These are phyloP conservation scores for Carex littledalei DNA, from an alignment of 176 grass and related monocot species.

Conservation along the genomic window DNA sequence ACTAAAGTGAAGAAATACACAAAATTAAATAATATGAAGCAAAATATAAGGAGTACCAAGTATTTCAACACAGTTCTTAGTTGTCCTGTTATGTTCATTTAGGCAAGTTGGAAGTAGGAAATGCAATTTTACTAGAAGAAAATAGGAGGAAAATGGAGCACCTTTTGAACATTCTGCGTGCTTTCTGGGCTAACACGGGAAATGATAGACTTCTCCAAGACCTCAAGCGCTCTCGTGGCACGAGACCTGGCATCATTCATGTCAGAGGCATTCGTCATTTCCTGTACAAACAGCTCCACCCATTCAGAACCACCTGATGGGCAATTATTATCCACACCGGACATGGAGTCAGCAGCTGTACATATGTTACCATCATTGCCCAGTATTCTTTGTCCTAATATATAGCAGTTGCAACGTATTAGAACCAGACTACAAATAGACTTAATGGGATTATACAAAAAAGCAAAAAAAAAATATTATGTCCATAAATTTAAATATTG, in stretches of 20 bases:
- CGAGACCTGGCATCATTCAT: slow-evolving; percentile 30
- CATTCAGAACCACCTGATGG: slow-evolving; percentile 28
- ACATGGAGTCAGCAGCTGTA: neutral
- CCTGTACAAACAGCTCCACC: slow-evolving; percentile 36
- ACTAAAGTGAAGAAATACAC: slow-evolving; percentile 5
- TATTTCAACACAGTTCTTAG: neutral
- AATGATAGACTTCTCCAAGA: slow-evolving; percentile 29
- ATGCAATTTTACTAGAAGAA: neutral
- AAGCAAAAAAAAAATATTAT: neutral
- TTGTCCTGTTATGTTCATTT: neutral
- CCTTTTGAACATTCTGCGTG: slow-evolving; percentile 24
- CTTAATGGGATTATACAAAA: neutral
- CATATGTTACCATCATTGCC: neutral
- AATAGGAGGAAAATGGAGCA: neutral
- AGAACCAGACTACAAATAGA: neutral
- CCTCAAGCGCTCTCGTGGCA: slow-evolving; percentile 28
- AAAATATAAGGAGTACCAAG: neutral
- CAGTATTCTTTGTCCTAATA: neutral
- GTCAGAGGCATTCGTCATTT: slow-evolving; percentile 30
- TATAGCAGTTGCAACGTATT: neutral
- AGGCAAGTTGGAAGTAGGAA: neutral
- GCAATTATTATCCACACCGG: neutral
- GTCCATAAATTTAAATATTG: neutral
- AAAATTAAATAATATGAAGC: neutral
- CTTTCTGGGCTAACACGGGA: slow-evolving; percentile 7